phyloP scores from a whole-genome alignment of 768 basidiomycete genomes.

The Serendipita vermifera region DNA sequence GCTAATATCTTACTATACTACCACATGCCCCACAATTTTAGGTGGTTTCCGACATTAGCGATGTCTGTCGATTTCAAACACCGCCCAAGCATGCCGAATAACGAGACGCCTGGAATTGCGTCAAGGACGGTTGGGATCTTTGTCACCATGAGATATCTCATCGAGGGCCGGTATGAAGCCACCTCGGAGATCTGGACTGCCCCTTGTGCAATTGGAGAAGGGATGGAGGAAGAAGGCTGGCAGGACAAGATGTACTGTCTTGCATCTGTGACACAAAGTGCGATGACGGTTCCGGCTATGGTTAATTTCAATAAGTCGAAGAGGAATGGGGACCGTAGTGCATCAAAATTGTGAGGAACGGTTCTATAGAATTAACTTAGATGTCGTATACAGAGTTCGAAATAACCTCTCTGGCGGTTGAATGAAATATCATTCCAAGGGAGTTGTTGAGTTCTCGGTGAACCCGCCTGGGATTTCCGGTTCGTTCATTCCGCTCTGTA shows the following conservation, averaged over 20 bases:
- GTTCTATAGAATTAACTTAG: no score
- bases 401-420: no score
- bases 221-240: not conserved
- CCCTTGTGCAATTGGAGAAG: not conserved
- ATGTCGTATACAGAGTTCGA: no score
- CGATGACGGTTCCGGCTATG: not conserved
- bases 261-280: not conserved
- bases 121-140: not conserved
- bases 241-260: conserved; percentile 4
- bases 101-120: not conserved
- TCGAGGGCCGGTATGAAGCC: not conserved
- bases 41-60: conserved; percentile 3
- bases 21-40: not conserved
- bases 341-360: no score
- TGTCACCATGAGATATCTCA: not conserved
- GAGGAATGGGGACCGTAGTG: no score
- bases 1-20: not conserved
- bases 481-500: conserved; percentile 4
- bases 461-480: not conserved
- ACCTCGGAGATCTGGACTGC: conserved; percentile 3
- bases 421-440: not conserved
- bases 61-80: conserved; percentile 7
- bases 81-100: not conserved
- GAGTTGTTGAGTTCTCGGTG: not conserved
- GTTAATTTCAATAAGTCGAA: not conserved